These are phyloP conservation scores for Wolfiporia cocos DNA, from an alignment of 1,284 basidiomycete genomes.

Conservation along the genomic window DNA sequence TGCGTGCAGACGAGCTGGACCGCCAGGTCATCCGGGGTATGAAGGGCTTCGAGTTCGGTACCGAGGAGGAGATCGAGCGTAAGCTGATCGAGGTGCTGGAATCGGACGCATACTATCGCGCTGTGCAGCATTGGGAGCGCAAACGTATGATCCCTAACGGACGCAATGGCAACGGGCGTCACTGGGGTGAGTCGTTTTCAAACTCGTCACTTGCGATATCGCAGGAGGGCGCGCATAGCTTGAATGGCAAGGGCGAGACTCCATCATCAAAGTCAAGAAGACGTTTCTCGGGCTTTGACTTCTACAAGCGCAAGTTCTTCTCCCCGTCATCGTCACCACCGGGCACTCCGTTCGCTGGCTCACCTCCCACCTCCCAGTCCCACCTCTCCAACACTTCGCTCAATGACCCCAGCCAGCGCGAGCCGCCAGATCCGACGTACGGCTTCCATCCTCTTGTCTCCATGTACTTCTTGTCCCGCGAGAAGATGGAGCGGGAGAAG, in stretches of 20 bases:
- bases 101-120: conserved; percentile 72
- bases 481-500: conserved; percentile 91
- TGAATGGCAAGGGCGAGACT: conserved; percentile 33
- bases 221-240: conserved; percentile 39
- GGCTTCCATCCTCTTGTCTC: conserved; percentile 95
- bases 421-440: conserved; percentile 76
- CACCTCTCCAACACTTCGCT: conserved; percentile 43
- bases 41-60: conserved; percentile 96
- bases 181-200: conserved; percentile 50
- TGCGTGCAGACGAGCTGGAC: conserved; percentile 85
- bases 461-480: conserved; percentile 93
- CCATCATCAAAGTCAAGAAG: conserved; percentile 49
- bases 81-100: conserved; percentile 72
- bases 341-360: conserved; percentile 35
- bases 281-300: conserved; percentile 91
- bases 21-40: conserved; percentile 83
- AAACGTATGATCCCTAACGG: conserved; percentile 40
- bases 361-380: conserved; percentile 50
- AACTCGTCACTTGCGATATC: conserved; percentile 65
- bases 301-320: conserved; percentile 89
- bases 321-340: conserved; percentile 60
- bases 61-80: conserved; percentile 79
- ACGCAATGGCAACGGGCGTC: conserved; percentile 37
- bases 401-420: conserved; percentile 35
- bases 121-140: conserved; percentile 76